phyloP scores from a whole-genome alignment of 176 grass and related monocot genomes.

The Musa itinerans region DNA sequence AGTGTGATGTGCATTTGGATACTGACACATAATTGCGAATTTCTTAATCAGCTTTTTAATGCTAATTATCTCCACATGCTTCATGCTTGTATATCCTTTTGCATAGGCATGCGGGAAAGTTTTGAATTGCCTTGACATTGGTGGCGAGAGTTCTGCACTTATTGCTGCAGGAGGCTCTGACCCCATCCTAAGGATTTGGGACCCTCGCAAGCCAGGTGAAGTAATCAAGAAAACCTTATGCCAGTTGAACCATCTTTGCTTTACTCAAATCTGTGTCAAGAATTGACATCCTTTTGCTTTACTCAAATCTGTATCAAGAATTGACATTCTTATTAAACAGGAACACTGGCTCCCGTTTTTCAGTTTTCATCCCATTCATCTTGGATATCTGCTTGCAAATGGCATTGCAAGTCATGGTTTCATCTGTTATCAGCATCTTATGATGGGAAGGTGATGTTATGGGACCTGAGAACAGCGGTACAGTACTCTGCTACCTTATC shows the following conservation, averaged over 20 bases:
- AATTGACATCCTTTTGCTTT: slow-evolving; percentile 13
- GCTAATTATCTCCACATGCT: no score
- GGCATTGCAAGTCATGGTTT: slow-evolving; percentile 82
- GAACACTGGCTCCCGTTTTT: slow-evolving; percentile 76
- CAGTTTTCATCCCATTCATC: slow-evolving; percentile 88
- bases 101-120: slow-evolving; percentile 71
- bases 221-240: neutral
- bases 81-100: slow-evolving; percentile 13
- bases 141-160: slow-evolving; percentile 74
- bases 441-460: slow-evolving; percentile 98
- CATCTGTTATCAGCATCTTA: slow-evolving; percentile 88
- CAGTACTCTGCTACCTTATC: slow-evolving; percentile 23
- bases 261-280: slow-evolving; percentile 1
- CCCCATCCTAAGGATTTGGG: slow-evolving; percentile 81
- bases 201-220: slow-evolving; percentile 96
- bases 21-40: no score
- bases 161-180: slow-evolving; percentile 80
- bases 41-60: no score
- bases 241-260: slow-evolving; percentile 11
- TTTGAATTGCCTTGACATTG: slow-evolving; percentile 82
- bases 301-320: slow-evolving; percentile 6
- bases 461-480: slow-evolving; percentile 98
- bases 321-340: slow-evolving; percentile 35
- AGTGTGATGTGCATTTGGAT: neutral
- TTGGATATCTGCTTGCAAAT: slow-evolving; percentile 84